Percentiles rank a stretch among this genome's conserved stretches.
phyloP scores from a whole-genome alignment of 148 eudicot genomes.

The Mesembryanthemum crystallinum region DNA sequence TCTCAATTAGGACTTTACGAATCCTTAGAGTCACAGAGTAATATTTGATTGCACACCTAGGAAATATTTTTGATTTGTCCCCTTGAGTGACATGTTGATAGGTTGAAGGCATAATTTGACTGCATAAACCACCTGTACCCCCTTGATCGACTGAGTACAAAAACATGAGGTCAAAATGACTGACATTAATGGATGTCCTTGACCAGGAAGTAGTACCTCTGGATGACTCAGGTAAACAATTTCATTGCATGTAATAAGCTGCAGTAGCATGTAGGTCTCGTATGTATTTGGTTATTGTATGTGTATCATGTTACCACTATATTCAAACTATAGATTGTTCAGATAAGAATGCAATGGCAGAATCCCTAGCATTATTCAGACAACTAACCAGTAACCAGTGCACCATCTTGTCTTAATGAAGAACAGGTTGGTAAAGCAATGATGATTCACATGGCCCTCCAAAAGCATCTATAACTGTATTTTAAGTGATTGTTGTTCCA shows the following conservation, averaged over 20 bases:
- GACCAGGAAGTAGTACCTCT: background rate
- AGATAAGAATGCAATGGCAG: background rate
- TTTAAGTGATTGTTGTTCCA: background rate
- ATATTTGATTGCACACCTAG: background rate
- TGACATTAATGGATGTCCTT: background rate
- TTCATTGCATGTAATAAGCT: background rate
- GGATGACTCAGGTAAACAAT: background rate
- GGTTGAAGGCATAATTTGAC: no score
- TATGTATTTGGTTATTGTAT: background rate
- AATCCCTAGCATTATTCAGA: background rate
- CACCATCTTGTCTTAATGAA: background rate
- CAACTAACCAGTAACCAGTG: background rate
- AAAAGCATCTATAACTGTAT: background rate
- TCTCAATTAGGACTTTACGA: background rate
- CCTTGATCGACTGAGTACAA: background rate
- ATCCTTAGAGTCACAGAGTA: background rate
- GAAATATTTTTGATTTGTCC: background rate
- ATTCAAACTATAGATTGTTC: background rate
- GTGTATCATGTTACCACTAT: background rate
- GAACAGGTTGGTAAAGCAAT: background rate
- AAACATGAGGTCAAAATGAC: background rate
- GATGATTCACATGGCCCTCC: constrained; percentile 9
- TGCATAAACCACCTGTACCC: background rate
- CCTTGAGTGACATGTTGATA: background rate
- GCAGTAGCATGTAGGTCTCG: background rate